Conservation (phyloP, 306 rosid genomes). For the Corylus americana region DNA sequence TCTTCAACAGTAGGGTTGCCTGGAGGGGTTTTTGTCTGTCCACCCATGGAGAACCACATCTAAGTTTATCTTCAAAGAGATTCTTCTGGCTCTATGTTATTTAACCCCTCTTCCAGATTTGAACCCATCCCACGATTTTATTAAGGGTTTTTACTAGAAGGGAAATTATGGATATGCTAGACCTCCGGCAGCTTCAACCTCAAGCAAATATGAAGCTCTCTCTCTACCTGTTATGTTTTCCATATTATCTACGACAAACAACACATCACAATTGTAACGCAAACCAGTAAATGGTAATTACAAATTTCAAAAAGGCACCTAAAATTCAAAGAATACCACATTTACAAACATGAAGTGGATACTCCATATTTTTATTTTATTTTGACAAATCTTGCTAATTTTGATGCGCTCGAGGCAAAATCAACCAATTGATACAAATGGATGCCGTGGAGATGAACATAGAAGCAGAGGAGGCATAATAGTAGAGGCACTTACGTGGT, state of each 20-base stretch:
- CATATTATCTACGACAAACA: not conserved
- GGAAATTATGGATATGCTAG: not conserved
- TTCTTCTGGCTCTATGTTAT: too few relatives aligned
- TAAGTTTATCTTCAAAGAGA: too few relatives aligned
- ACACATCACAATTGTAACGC: not conserved
- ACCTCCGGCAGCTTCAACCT: not conserved
- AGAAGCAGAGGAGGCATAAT: not conserved
- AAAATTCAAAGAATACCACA: conserved; percentile 1
- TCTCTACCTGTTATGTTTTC: not conserved
- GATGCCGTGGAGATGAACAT: conserved; percentile 2
- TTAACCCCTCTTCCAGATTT: not conserved
- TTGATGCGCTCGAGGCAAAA: conserved; percentile 24
- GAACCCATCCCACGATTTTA: not conserved
- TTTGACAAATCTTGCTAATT: conserved; percentile 23
- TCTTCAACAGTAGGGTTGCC: too few relatives aligned
- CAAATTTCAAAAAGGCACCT: conserved; percentile 23
- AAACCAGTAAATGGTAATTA: conserved; percentile 15
- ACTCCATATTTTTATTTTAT: conserved; percentile 1
- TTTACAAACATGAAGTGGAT: conserved; percentile 11
- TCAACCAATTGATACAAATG: conserved; percentile 28
- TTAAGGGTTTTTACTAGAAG: not conserved
- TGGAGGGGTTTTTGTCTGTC: too few relatives aligned
- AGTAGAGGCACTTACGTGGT: conserved; percentile 48
- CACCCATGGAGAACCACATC: not conserved
- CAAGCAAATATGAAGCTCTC: not conserved